These are phyloP conservation scores for Fusarium foetens DNA, from an alignment of 2,329 filamentous ascomycete species.

Conservation along the genomic window DNA sequence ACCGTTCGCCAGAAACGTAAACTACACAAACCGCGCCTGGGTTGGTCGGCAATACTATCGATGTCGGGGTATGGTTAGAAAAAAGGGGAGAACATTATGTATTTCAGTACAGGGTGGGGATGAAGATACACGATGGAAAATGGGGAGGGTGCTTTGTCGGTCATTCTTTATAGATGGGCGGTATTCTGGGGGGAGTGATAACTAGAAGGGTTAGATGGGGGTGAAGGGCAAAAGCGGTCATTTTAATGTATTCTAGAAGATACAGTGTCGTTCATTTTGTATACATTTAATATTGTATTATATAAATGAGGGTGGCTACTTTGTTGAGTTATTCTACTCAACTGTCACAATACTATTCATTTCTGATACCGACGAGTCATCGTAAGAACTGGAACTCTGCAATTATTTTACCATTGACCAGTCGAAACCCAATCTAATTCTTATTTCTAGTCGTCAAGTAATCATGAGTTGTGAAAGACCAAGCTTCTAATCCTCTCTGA, in stretches of 20 bases:
- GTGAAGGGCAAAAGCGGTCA: not conserved
- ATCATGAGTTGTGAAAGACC: not conserved
- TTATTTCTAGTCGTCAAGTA: not conserved
- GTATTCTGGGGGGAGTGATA: not conserved
- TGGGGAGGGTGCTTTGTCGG: not conserved
- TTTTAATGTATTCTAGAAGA: not conserved
- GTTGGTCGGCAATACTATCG: conserved; percentile 30
- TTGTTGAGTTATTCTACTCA: not conserved
- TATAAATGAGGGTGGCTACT: conserved; percentile 3
- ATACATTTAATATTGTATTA: conserved; percentile 1
- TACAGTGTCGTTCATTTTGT: not conserved
- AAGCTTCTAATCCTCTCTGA: no score
- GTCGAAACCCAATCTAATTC: rapidly evolving
- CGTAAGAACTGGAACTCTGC: not conserved
- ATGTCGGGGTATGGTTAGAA: conserved; percentile 15
- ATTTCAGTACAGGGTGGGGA: not conserved
- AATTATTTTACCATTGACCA: not conserved
- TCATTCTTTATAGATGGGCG: conserved; percentile 21
- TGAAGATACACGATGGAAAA: conserved; percentile 12
- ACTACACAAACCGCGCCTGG: not conserved
- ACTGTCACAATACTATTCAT: not conserved
- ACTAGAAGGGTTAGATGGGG: not conserved
- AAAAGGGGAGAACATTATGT: not conserved
- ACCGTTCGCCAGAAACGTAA: not conserved
- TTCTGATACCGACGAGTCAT: not conserved